These are phyloP conservation scores for Neoarthrinium moseri DNA, from an alignment of 2,329 filamentous ascomycete genomes.

Conservation along the genomic window DNA sequence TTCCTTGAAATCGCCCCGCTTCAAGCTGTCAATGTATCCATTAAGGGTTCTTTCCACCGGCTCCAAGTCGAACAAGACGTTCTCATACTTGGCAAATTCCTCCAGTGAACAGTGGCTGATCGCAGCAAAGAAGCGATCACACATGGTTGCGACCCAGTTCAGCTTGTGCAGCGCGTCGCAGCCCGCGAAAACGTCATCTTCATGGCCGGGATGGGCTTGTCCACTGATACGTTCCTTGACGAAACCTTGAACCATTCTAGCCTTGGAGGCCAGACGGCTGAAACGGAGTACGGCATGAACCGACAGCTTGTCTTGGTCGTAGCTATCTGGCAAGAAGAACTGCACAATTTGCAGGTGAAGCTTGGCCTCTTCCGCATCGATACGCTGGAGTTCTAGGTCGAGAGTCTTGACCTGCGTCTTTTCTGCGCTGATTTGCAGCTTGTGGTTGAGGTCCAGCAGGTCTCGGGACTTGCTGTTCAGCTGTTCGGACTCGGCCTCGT, in stretches of 20 bases:
- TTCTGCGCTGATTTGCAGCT: slow-evolving; percentile 83
- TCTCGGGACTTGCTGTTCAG: slow-evolving; percentile 83
- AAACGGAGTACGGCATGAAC: slow-evolving; percentile 87
- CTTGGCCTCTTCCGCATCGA: slow-evolving; percentile 85
- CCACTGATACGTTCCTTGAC: slow-evolving; percentile 76
- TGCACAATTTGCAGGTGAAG: slow-evolving; percentile 89
- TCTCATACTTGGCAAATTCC: slow-evolving; percentile 76
- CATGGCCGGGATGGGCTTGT: slow-evolving; percentile 63
- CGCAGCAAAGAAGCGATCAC: slow-evolving; percentile 77
- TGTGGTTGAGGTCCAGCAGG: slow-evolving; percentile 96
- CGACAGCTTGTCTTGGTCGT: slow-evolving; percentile 77
- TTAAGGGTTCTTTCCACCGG: slow-evolving; percentile 89
- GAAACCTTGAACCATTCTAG: slow-evolving; percentile 72
- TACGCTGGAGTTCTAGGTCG: slow-evolving; percentile 79
- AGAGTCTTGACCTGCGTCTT: slow-evolving; percentile 95
- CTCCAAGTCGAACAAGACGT: slow-evolving; percentile 82
- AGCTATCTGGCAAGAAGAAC: slow-evolving; percentile 83
- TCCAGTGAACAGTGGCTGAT: slow-evolving; percentile 77
- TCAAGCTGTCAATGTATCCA: slow-evolving; percentile 80
- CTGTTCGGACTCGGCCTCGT: slow-evolving; percentile 89
- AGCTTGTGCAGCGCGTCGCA: slow-evolving; percentile 85
- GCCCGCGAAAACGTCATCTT: slow-evolving; percentile 77
- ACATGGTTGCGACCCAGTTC: slow-evolving; percentile 79
- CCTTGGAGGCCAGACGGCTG: slow-evolving; percentile 86
- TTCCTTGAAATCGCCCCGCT: slow-evolving; percentile 82